A percentile compares a stretch with the other conserved stretches of the same genome.
Conservation (phyloP, 2,329 filamentous ascomycete genomes). For the Alternaria gansuensis region DNA sequence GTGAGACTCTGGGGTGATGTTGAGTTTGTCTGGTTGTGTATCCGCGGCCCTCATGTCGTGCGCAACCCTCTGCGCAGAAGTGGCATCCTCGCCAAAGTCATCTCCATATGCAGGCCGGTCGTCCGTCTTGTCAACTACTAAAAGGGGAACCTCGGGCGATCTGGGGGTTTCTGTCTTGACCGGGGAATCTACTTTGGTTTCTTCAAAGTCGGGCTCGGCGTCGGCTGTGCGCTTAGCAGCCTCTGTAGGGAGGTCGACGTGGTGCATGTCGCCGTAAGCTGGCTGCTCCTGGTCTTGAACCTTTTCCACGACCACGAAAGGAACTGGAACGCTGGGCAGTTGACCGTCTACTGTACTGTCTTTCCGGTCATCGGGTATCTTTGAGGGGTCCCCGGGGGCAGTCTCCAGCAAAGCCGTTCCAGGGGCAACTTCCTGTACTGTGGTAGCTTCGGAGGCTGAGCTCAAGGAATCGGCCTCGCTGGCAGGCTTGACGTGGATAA, state of each 20-base stretch:
- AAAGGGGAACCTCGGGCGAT: conserved; percentile 31
- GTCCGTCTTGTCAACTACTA: conserved; percentile 52
- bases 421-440: neutral
- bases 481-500: conserved; percentile 51
- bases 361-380: conserved; percentile 28
- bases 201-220: conserved; percentile 34
- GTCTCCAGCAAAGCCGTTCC: conserved; percentile 1
- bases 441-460: conserved; percentile 9
- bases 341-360: conserved; percentile 24
- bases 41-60: conserved; percentile 46
- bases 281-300: conserved; percentile 22
- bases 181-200: conserved; percentile 25
- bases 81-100: conserved; percentile 49
- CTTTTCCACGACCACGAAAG: neutral
- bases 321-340: neutral
- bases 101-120: conserved; percentile 47
- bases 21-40: conserved; percentile 47
- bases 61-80: conserved; percentile 46
- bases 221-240: conserved; percentile 35
- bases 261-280: conserved; percentile 28
- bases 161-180: conserved; percentile 20
- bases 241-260: conserved; percentile 25
- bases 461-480: neutral
- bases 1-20: conserved; percentile 35
- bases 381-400: conserved; percentile 1